phyloP scores from a whole-genome alignment of 2,329 filamentous ascomycete species.

The Neofusicoccum kwambonambiense region DNA sequence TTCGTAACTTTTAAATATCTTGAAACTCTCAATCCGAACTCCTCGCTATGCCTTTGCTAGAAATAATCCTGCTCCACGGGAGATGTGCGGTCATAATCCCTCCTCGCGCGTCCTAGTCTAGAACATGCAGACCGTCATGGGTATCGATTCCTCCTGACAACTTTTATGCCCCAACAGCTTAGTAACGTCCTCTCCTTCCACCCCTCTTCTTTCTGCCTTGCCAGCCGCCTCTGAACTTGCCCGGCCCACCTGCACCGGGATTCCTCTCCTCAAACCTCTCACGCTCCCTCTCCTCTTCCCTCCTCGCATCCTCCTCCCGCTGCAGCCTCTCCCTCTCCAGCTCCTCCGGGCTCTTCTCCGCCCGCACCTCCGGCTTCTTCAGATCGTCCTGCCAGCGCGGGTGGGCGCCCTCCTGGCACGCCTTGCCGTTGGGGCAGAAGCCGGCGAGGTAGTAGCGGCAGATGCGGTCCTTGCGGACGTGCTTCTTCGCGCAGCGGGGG shows the following conservation, averaged over 20 bases:
- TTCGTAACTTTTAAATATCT: neutral
- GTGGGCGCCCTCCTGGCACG: conserved; percentile 79
- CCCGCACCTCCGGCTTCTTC: conserved; percentile 56
- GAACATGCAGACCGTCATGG: neutral
- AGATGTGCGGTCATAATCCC: neutral
- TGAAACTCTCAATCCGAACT: neutral
- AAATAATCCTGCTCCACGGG: neutral
- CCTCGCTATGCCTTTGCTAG: neutral
- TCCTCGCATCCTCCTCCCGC: conserved; percentile 49
- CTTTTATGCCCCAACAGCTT: no score
- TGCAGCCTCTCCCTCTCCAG: conserved; percentile 56
- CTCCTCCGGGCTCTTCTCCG: conserved; percentile 74
- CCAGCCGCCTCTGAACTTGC: conserved; percentile 16
- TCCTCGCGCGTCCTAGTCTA: neutral
- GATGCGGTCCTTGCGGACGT: conserved; percentile 71
- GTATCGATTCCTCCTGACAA: no score
- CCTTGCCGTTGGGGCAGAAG: conserved; percentile 83
- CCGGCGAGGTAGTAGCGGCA: conserved; percentile 88
- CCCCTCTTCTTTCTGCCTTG: conserved; percentile 16
- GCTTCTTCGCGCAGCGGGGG: conserved; percentile 81
- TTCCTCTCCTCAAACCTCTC: conserved; percentile 36
- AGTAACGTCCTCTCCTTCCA: conserved; percentile 9
- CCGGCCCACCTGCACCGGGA: conserved; percentile 18
- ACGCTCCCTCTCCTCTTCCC: conserved; percentile 40
- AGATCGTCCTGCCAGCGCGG: conserved; percentile 72